These are phyloP conservation scores for Tremella mesenterica DNA, from an alignment of 768 basidiomycete species.

Conservation along the genomic window DNA sequence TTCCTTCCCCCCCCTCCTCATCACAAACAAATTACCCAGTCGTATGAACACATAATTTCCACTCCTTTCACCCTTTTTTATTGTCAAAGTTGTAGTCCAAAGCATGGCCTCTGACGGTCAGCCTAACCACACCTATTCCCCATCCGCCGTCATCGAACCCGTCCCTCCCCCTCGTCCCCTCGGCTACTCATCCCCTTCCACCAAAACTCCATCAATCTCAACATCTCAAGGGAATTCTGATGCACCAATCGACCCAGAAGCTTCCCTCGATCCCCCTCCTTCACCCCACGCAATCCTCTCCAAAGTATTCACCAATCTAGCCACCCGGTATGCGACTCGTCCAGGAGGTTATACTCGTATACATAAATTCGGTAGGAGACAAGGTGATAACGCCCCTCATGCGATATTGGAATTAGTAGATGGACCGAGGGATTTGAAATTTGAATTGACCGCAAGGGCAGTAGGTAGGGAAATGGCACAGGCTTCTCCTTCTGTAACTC, in stretches of 20 bases:
- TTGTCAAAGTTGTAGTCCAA: too few species aligned
- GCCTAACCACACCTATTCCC: background rate
- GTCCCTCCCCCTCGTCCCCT: constrained; percentile 17
- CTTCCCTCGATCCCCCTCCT: constrained; percentile 45
- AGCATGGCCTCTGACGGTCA: background rate
- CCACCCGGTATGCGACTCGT: constrained; percentile 67
- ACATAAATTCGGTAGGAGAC: constrained; percentile 78
- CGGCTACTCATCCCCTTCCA: constrained; percentile 8
- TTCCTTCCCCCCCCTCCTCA: background rate
- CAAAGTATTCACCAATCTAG: constrained; percentile 75
- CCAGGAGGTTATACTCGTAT: constrained; percentile 94
- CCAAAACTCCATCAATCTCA: background rate
- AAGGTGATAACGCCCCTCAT: constrained; percentile 84
- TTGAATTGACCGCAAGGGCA: constrained; percentile 78
- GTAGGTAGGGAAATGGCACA: constrained; percentile 62
- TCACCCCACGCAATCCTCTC: constrained; percentile 51
- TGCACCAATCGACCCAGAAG: constrained; percentile 49
- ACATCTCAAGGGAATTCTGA: constrained; percentile 1
- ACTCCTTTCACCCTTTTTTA: background rate
- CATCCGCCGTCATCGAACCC: background rate
- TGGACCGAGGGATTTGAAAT: constrained; percentile 76
- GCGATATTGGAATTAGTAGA: constrained; percentile 94
- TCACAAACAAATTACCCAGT: too few species aligned
- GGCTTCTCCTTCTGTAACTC: constrained; percentile 37
- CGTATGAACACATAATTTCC: too few species aligned